phyloP scores from a whole-genome alignment of 2,329 filamentous ascomycete genomes.

The Cladosporium sp. region DNA sequence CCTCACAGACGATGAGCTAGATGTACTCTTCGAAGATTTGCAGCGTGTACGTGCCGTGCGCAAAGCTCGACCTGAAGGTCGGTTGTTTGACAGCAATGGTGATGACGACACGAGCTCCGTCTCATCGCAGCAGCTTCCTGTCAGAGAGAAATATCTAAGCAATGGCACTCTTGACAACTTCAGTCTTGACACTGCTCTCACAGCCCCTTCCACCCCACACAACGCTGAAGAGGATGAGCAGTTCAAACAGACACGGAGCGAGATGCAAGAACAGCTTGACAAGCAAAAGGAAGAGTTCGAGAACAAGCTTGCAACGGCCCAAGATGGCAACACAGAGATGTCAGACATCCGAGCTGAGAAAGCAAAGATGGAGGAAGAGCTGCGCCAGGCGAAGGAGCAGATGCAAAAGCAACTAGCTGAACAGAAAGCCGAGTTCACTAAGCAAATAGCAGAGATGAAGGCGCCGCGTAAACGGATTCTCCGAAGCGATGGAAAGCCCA shows the following conservation, averaged over 20 bases:
- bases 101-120: conserved; percentile 90
- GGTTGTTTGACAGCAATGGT: conserved; percentile 50
- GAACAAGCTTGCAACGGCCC: conserved; percentile 72
- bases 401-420: conserved; percentile 83
- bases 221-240: conserved; percentile 78
- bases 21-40: conserved; percentile 89
- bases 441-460: conserved; percentile 75
- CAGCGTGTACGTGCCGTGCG: conserved; percentile 83
- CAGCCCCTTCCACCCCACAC: conserved; percentile 89
- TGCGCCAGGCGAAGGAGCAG: conserved; percentile 76
- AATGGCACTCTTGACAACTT: conserved; percentile 87
- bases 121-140: conserved; percentile 63
- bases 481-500: conserved; percentile 46
- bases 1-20: conserved; percentile 89
- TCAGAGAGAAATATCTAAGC: conserved; percentile 89
- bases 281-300: conserved; percentile 81
- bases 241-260: conserved; percentile 72
- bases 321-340: conserved; percentile 73
- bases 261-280: conserved; percentile 80
- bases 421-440: conserved; percentile 82
- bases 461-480: conserved; percentile 28
- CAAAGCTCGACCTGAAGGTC: conserved; percentile 63
- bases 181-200: conserved; percentile 89
- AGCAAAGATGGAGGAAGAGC: conserved; percentile 76
- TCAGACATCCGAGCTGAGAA: conserved; percentile 85